Conservation (phyloP, 73 alveolate species). For the Symbiodinium pilosum region DNA sequence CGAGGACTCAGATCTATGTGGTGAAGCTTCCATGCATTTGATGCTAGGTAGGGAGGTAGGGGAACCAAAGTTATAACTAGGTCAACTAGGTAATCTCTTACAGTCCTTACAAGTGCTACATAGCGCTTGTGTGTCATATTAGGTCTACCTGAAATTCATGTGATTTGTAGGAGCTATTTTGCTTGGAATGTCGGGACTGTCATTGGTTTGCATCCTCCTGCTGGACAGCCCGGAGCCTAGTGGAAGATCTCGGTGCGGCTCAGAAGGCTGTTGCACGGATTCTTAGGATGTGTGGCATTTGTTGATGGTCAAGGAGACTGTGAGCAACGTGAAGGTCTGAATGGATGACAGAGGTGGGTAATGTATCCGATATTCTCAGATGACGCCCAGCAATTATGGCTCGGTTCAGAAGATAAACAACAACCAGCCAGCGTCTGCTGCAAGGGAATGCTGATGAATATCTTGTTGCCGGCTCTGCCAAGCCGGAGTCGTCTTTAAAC, state of each 20-base stretch:
- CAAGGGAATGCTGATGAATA: no score
- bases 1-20: constrained; percentile 20
- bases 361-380: no score
- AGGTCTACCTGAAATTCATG: not conserved
- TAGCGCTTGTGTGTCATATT: not conserved
- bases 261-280: not conserved
- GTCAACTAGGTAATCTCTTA: not conserved
- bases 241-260: not conserved
- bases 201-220: constrained; percentile 35
- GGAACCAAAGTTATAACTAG: no score
- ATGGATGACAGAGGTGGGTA: not conserved
- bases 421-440: no score
- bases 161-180: constrained; percentile 27
- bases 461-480: no score
- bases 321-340: not conserved
- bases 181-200: constrained; percentile 21
- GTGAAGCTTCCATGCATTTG: no score
- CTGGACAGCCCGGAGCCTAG: constrained; percentile 31
- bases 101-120: not conserved
- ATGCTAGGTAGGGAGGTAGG: not conserved
- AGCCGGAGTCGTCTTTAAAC: no score
- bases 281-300: not conserved
- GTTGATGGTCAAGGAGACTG: not conserved
- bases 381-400: no score
- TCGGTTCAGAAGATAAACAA: no score